A percentile compares a stretch with the other conserved stretches of the same genome.
Conservation (phyloP, 2,329 filamentous ascomycete species). For the Sphaerulina vaccinii region DNA sequence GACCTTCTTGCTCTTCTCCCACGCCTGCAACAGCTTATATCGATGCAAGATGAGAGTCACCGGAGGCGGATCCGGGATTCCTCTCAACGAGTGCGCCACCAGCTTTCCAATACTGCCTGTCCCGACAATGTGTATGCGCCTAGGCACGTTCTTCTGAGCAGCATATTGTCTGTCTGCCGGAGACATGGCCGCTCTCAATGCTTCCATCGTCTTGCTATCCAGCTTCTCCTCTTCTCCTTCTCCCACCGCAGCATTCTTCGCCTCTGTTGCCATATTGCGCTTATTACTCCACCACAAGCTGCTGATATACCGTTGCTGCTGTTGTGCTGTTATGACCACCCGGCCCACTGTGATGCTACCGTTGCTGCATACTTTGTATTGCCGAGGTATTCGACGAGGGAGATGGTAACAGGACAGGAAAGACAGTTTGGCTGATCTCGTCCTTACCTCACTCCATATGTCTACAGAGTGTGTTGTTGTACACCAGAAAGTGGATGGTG, state of each 20-base stretch:
- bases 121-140: constrained; percentile 73
- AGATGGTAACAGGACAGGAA: constrained; percentile 43
- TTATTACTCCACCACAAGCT: constrained; percentile 29
- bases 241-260: constrained; percentile 3
- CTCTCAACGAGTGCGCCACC: constrained; percentile 69
- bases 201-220: constrained; percentile 13
- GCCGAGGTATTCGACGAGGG: constrained; percentile 47
- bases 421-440: constrained; percentile 43
- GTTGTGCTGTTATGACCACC: constrained; percentile 41
- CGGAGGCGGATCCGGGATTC: constrained; percentile 62
- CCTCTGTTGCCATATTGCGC: constrained; percentile 22
- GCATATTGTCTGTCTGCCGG: constrained; percentile 34
- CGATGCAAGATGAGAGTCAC: constrained; percentile 78
- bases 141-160: constrained; percentile 28
- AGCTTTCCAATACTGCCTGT: constrained; percentile 78
- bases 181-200: constrained; percentile 21
- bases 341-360: constrained; percentile 46
- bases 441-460: not conserved
- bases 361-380: constrained; percentile 39
- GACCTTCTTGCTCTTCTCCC: constrained; percentile 50
- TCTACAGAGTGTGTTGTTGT: no score
- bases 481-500: not conserved
- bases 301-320: not conserved
- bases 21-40: constrained; percentile 44
- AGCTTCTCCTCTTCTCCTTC: constrained; percentile 10